These are phyloP conservation scores for Periconia macrospinosa DNA, from an alignment of 2,329 filamentous ascomycete species.

Conservation along the genomic window DNA sequence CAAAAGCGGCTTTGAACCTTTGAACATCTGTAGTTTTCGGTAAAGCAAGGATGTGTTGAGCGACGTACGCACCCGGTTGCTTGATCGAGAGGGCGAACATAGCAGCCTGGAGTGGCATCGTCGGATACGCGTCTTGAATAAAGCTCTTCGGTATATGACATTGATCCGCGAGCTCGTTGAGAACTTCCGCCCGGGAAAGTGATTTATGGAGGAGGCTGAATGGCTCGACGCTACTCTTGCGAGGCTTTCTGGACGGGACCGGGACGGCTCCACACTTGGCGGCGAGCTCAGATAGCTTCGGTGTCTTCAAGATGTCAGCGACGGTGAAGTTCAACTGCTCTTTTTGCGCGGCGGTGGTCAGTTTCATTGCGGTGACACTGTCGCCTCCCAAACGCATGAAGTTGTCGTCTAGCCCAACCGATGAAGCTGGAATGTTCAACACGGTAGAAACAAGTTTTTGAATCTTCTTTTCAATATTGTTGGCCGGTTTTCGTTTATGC, in stretches of 20 bases:
- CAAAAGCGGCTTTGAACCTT: slow-evolving; percentile 52
- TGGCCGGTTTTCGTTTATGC: slow-evolving; percentile 32
- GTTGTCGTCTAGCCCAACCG: slow-evolving; percentile 37
- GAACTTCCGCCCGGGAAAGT: slow-evolving; percentile 12
- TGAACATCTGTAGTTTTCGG: slow-evolving; percentile 42
- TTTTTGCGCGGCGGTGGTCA: slow-evolving; percentile 30
- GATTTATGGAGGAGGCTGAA: slow-evolving; percentile 23
- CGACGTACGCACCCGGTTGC: slow-evolving; percentile 52
- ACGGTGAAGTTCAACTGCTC: slow-evolving; percentile 32
- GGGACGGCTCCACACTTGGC: slow-evolving; percentile 15
- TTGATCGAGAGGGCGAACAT: slow-evolving; percentile 53
- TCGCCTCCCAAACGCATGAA: slow-evolving; percentile 39
- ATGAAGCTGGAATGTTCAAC: slow-evolving; percentile 24
- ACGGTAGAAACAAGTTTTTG: slow-evolving; percentile 33
- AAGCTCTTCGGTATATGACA: slow-evolving; percentile 21
- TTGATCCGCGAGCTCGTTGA: slow-evolving; percentile 25
- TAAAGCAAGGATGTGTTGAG: slow-evolving; percentile 49
- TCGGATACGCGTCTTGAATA: slow-evolving; percentile 46
- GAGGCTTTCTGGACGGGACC: not conserved
- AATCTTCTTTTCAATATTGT: slow-evolving; percentile 32
- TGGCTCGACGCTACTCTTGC: slow-evolving; percentile 17
- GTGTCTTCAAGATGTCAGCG: slow-evolving; percentile 34
- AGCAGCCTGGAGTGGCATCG: slow-evolving; percentile 49
- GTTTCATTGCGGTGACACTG: slow-evolving; percentile 34
- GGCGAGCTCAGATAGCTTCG: slow-evolving; percentile 34